Evolutionary conservation across 441 rosid genomes (phyloP).

Genomic region (Euphorbia celastroides): DNA sequence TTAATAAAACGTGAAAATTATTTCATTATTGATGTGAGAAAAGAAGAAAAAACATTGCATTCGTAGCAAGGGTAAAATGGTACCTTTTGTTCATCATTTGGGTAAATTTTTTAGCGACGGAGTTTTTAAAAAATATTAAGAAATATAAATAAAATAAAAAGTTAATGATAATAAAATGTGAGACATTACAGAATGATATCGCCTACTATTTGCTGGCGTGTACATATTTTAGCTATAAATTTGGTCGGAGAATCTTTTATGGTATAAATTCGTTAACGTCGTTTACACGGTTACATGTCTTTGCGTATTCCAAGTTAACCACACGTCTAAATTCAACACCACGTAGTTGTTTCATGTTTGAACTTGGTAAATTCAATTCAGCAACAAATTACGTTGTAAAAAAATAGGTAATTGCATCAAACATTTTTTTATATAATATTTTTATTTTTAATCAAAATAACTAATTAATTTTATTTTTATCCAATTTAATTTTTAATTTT

Average conservation of each 20-base stretch:
- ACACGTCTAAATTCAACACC: too few species aligned
- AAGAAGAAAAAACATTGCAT: background rate
- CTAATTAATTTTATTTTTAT: too few species aligned
- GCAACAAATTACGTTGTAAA: too few species aligned
- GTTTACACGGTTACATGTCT: background rate
- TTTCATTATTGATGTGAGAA: background rate
- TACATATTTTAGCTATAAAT: background rate
- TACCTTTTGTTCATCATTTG: background rate
- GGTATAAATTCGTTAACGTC: conserved; percentile 2
- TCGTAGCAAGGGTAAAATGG: background rate
- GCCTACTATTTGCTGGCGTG: conserved; percentile 25
- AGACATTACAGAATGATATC: conserved; percentile 15
- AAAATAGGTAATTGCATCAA: too few species aligned
- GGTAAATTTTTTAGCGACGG: background rate
- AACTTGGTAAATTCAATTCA: too few species aligned
- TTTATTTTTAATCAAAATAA: too few species aligned
- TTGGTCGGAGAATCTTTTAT: conserved; percentile 6
- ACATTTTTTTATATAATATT: too few species aligned
- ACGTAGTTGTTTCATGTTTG: too few species aligned
- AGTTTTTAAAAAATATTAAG: background rate
- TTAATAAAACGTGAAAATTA: background rate
- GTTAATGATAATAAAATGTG: background rate
- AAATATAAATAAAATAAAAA: background rate
- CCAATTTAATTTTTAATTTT: too few species aligned
- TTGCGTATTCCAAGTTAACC: background rate